Percentiles rank a stretch among this genome's conserved stretches.
Evolutionary conservation across 495 filamentous ascomycete species (phyloP).

Genomic region (Xylaria venustula): DNA sequence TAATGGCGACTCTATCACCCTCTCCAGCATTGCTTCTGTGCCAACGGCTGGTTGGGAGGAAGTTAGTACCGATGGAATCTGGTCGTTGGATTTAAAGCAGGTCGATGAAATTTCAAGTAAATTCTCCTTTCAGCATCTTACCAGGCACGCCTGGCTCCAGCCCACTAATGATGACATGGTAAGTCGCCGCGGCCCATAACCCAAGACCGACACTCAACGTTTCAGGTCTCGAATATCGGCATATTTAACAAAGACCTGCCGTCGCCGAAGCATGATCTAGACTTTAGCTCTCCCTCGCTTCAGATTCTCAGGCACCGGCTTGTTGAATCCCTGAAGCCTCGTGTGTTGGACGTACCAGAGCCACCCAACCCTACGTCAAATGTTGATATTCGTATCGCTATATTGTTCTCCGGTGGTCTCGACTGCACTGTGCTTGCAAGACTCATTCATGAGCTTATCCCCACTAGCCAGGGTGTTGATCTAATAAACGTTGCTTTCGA

Average conservation of each 20-base stretch:
- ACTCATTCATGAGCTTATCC: slow-evolving; percentile 76
- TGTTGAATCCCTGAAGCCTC: slow-evolving; percentile 59
- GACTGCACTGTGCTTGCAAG: slow-evolving; percentile 90
- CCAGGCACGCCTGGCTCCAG: slow-evolving; percentile 19
- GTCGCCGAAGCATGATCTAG: slow-evolving; percentile 34
- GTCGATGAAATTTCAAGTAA: slow-evolving; percentile 36
- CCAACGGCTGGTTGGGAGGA: slow-evolving; percentile 63
- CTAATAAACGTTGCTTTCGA: slow-evolving; percentile 96
- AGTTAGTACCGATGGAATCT: slow-evolving; percentile 78
- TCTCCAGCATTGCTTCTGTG: slow-evolving; percentile 75
- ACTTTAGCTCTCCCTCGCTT: slow-evolving; percentile 54
- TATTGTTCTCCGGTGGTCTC: slow-evolving; percentile 92
- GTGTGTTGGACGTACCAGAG: slow-evolving; percentile 66
- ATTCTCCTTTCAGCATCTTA: slow-evolving; percentile 19
- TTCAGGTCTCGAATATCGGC: slow-evolving; percentile 60
- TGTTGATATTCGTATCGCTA: slow-evolving; percentile 58
- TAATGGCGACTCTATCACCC: slow-evolving; percentile 48
- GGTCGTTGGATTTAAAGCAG: slow-evolving; percentile 55
- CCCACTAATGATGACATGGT: slow-evolving; percentile 25
- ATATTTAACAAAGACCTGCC: slow-evolving; percentile 57
- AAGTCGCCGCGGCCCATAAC: slow-evolving; percentile 17
- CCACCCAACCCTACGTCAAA: slow-evolving; percentile 39
- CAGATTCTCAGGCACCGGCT: slow-evolving; percentile 57
- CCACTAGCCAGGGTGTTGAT: slow-evolving; percentile 67
- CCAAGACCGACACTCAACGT: slow-evolving; percentile 35